These are phyloP conservation scores for Magnaporthiopsis incrustans DNA, from an alignment of 2,329 filamentous ascomycete species.

Conservation along the genomic window DNA sequence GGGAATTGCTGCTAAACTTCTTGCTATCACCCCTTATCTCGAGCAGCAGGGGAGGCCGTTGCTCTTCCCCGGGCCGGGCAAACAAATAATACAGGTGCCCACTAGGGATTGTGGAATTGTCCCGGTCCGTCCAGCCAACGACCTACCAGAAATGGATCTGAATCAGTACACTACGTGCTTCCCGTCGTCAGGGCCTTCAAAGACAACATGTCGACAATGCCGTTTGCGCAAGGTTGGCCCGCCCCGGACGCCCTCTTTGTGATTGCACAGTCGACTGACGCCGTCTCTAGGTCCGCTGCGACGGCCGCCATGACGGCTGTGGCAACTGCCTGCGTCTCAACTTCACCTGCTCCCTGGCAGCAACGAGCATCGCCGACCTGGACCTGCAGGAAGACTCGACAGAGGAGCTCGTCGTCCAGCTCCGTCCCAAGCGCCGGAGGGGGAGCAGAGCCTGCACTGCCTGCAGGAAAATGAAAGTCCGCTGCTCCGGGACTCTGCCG, in stretches of 20 bases:
- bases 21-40: too few relatives aligned
- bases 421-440: constrained; percentile 19
- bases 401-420: constrained; percentile 10
- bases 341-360: constrained; percentile 26
- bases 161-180: constrained; percentile 15
- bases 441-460: constrained; percentile 18
- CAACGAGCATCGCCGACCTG: constrained; percentile 11
- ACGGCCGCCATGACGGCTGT: constrained; percentile 22
- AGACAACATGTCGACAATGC: constrained; percentile 18
- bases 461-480: constrained; percentile 20
- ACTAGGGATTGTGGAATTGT: background rate
- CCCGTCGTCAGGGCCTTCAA: constrained; percentile 10
- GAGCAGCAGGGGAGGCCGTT: too few relatives aligned
- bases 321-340: constrained; percentile 25
- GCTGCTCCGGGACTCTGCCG: constrained; percentile 17
- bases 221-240: constrained; percentile 15
- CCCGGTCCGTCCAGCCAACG: too few relatives aligned
- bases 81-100: background rate
- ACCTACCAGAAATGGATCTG: constrained; percentile 6
- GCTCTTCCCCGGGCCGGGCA: too few relatives aligned
- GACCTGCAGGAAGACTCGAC: background rate
- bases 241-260: background rate
- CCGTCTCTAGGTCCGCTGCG: constrained; percentile 19
- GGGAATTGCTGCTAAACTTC: background rate
- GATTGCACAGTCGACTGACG: background rate